Evolutionary conservation across 176 grass and related monocot genomes (phyloP).

Genomic region (Oropetium thomaeum): DNA sequence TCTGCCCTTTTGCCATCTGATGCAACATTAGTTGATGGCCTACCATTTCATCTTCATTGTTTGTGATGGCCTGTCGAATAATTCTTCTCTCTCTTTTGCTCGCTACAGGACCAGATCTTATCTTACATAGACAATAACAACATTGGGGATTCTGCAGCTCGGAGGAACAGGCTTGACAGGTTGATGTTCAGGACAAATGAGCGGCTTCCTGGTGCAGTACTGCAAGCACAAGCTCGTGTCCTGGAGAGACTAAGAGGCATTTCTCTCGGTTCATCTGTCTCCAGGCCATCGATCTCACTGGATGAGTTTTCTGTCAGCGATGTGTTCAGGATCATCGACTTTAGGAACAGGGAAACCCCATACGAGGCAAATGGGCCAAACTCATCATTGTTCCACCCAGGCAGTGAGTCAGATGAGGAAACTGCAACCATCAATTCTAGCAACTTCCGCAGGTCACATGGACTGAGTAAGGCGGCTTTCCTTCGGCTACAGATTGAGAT

Average conservation of each 20-base stretch:
- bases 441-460: conserved; percentile 49
- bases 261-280: conserved; percentile 58
- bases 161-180: conserved; percentile 56
- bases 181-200: conserved; percentile 68
- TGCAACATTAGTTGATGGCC: neutral
- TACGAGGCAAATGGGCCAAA: conserved; percentile 18
- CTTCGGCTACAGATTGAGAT: conserved; percentile 52
- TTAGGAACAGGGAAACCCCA: conserved; percentile 37
- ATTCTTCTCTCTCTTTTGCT: conserved; percentile 4
- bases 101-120: conserved; percentile 39
- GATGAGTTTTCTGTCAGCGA: conserved; percentile 55
- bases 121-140: conserved; percentile 43
- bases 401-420: conserved; percentile 50
- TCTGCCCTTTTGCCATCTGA: neutral
- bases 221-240: conserved; percentile 81
- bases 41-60: neutral
- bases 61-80: conserved; percentile 10
- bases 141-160: conserved; percentile 40
- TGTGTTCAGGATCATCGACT: conserved; percentile 52
- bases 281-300: conserved; percentile 55
- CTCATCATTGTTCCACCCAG: conserved; percentile 34
- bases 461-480: conserved; percentile 66
- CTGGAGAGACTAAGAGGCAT: conserved; percentile 77
- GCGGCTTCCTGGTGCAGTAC: conserved; percentile 66
- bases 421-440: neutral